phyloP scores from a whole-genome alignment of 129 eudicot genomes.

The Flaveria trinervia region DNA sequence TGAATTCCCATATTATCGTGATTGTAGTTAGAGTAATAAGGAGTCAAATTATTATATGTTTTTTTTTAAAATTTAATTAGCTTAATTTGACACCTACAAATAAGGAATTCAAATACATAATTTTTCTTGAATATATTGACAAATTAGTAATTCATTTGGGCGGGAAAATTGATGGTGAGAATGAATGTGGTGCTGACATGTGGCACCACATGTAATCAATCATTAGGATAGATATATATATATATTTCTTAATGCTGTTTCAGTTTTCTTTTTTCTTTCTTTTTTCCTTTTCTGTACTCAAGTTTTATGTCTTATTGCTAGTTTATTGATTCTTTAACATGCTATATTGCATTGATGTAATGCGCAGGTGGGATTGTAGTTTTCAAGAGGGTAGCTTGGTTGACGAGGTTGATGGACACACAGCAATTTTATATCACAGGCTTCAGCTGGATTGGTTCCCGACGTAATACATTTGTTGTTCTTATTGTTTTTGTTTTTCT shows the following conservation, averaged over 20 bases:
- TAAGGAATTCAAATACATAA: too few species aligned
- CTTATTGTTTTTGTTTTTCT: slow-evolving; percentile 15
- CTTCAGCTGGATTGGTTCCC: slow-evolving; percentile 98
- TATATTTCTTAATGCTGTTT: not conserved
- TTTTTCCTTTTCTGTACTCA: not conserved
- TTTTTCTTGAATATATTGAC: too few species aligned
- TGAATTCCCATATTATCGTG: too few species aligned
- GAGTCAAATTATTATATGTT: too few species aligned
- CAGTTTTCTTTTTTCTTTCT: not conserved
- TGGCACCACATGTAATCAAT: too few species aligned
- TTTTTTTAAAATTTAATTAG: too few species aligned
- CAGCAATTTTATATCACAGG: slow-evolving; percentile 89
- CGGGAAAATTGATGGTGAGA: too few species aligned
- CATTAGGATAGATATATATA: too few species aligned
- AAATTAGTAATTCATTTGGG: too few species aligned
- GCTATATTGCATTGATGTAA: slow-evolving; percentile 18
- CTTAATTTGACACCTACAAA: too few species aligned
- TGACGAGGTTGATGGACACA: slow-evolving; percentile 99
- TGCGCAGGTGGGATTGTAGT: slow-evolving; percentile 93
- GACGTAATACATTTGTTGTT: slow-evolving; percentile 52
- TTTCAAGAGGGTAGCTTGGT: slow-evolving; percentile 97
- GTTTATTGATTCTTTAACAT: slow-evolving; percentile 18
- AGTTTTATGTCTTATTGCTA: slow-evolving; percentile 16
- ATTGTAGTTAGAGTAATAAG: too few species aligned
- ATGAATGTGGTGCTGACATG: too few species aligned